Base-by-base conservation (phyloP, 2,329 filamentous ascomycete species). In the Immersiporthe knoxdaviesiana region DNA sequence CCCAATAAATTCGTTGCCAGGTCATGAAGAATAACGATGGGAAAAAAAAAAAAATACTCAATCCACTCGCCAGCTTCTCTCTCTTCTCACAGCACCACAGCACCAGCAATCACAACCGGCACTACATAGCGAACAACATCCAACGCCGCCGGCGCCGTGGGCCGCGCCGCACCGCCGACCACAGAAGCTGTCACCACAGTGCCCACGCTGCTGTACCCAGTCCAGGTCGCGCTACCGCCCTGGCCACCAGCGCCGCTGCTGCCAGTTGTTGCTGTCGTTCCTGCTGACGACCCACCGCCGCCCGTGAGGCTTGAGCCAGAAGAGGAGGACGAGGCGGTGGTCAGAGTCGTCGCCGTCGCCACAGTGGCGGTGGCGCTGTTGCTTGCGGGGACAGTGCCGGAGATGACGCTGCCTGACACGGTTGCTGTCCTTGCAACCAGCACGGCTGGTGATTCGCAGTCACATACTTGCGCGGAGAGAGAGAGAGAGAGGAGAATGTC, bases 181-280 rank as follows among this genome's bases (percentile, higher is more conserved):
- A 67, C 67, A 21, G 68, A 70, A n/a, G 70, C 70, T 18, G 70
- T 71, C 14, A 65, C 70, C 12, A 71, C 65, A 21, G 58, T 66
- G 18, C 68, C 61, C 14, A 71, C 70, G 50, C 67, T 71, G 54
- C 56, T 63, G 60, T 71, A 71, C 47, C 67, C 67, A 16, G 70
- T 71, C 30, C 56, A 71, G n/a, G 64, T 65, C 27, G n/a, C 47
- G 10, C 58, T n/a, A 39, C 39, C 61, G 21, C 68, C 68, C 7
- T 37, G 35, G 35, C 35, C 35, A 24, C 59, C 44, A 14, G 63
- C 68, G 18, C 11, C 39, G 12, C 35, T 18, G 10, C 44, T 18
- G 10, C 44, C n/a, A 6, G 59, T 27, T 3, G 39, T 27, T 11
- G 59, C 39, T 6, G 63, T 56, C 2, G 63, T 39, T 27, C 18